These are phyloP conservation scores for Alternaria hordeiaustralica DNA, from an alignment of 2,329 filamentous ascomycete species.

Conservation along the genomic window DNA sequence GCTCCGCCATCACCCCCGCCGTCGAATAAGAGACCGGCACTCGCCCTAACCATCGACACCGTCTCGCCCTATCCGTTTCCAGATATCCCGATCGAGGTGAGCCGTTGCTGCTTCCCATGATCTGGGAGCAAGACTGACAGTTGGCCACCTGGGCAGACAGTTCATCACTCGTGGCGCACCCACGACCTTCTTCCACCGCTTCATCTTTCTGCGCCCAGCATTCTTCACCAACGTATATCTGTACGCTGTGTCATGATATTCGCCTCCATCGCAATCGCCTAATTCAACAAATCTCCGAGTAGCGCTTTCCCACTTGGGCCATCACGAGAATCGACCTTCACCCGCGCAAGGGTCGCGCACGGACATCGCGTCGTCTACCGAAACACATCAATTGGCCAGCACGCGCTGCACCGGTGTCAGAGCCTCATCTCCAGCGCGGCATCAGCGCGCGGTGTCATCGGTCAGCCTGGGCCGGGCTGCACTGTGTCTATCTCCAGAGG, in stretches of 20 bases:
- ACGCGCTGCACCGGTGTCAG: conserved; percentile 31
- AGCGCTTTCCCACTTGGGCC: conserved; percentile 29
- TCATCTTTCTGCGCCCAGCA: conserved; percentile 9
- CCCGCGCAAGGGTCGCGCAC: conserved; percentile 34
- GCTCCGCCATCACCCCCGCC: conserved; percentile 27
- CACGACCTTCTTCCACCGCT: conserved; percentile 32
- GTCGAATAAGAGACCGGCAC: conserved; percentile 44
- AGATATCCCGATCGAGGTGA: conserved; percentile 38
- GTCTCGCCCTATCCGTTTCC: conserved; percentile 40
- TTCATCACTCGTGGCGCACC: conserved; percentile 25
- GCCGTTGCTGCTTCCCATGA: conserved; percentile 26
- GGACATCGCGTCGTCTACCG: conserved; percentile 21
- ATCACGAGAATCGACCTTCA: conserved; percentile 46
- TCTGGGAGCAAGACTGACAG: conserved; percentile 31
- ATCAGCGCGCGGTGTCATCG: conserved; percentile 31
- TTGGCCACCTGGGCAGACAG: conserved; percentile 31
- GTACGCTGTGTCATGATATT: conserved; percentile 28
- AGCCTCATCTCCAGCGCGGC: conserved; percentile 34
- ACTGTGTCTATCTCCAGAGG: conserved; percentile 39
- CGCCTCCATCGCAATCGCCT: conserved; percentile 28
- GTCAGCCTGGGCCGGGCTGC: conserved; percentile 42
- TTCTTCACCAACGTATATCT: conserved; percentile 16
- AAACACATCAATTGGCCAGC: conserved; percentile 44
- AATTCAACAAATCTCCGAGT: conserved; percentile 41
- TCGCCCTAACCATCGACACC: conserved; percentile 32